Base-by-base conservation (phyloP, 2,329 filamentous ascomycete species). In the Shiraia bambusicola region DNA sequence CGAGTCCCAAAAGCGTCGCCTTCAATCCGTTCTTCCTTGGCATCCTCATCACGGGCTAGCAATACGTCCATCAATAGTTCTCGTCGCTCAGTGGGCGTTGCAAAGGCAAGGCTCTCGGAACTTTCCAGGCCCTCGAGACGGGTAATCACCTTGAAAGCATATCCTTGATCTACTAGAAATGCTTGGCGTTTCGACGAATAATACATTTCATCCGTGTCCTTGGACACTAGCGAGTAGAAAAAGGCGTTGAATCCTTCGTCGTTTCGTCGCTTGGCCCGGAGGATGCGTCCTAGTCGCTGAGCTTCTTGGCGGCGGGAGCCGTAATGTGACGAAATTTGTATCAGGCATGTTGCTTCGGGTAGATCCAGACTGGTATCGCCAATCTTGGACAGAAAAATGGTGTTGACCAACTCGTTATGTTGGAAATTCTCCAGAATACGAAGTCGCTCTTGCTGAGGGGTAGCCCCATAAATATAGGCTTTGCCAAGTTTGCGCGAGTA, bases 221-320 rank as follows among this genome's bases (percentile, higher is more conserved):
- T 97, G 5, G 88, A 95, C 3, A 98, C 93, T 1, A 98, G 79
- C 0, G 89, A 95, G 72, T 98, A 98, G 75, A 98, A 98, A 70
- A 97, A 98, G 0, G 93, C 93, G 64, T 98, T 98, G 70, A 98
- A 98, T 6, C 93, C 93, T 67, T 97, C 93, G 57, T 98, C 93
- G 58, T 96, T 97, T 65, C 93, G 81, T 13, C 93, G 83, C 72
- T 98, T 98, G 11, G 93, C 93, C 70, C 93, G 82, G 3, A 98
- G 80, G 58, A 98, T 97, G 37, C 93, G 86, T 3, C 93, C 93
- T 0, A 97, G 77, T 2, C 93, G 83, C 66, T 97, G 93, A 0
- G 93, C 93, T 72, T 98, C 93, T 69, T 97, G 93, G 72, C 93
- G 86, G 56, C 93, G 88, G 8, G 92, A 97, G 49, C 93, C 93